Evolutionary conservation across 1,139 yeast species (phyloP).

Genomic region (Sugiyamaella neomexicana): DNA sequence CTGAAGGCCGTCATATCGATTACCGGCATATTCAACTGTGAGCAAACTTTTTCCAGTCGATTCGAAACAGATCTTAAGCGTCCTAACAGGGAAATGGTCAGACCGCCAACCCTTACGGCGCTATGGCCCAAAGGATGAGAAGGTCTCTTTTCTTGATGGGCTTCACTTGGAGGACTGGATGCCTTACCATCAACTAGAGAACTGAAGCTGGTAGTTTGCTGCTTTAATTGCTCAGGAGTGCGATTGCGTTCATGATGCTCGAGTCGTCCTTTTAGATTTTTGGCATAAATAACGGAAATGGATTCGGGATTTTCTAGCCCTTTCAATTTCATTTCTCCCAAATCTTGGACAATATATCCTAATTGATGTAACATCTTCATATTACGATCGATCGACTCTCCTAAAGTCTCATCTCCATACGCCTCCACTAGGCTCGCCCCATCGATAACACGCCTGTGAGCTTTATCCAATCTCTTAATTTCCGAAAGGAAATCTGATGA

Average conservation of each 20-base stretch:
- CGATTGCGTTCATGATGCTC: slow-evolving; percentile 44
- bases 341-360: slow-evolving; percentile 66
- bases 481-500: slow-evolving; percentile 80
- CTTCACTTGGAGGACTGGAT: slow-evolving; percentile 4
- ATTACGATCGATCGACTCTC: slow-evolving; percentile 67
- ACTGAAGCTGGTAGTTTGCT: slow-evolving; percentile 18
- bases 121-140: slow-evolving; percentile 21
- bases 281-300: slow-evolving; percentile 78
- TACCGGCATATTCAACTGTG: slow-evolving; percentile 34
- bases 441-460: slow-evolving; percentile 50
- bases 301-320: slow-evolving; percentile 93
- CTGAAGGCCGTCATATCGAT: slow-evolving; percentile 18
- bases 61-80: slow-evolving; percentile 50
- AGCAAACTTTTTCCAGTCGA: slow-evolving; percentile 52
- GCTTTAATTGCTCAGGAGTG: slow-evolving; percentile 23
- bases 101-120: slow-evolving; percentile 27
- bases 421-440: slow-evolving; percentile 52
- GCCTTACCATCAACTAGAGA: slow-evolving; percentile 13
- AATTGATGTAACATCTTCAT: slow-evolving; percentile 62
- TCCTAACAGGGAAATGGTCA: slow-evolving; percentile 43
- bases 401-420: slow-evolving; percentile 59
- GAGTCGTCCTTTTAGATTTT: slow-evolving; percentile 57
- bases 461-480: slow-evolving; percentile 56
- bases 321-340: slow-evolving; percentile 88
- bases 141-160: slow-evolving; percentile 11